A percentile compares a stretch with the other conserved stretches of the same genome.
Evolutionary conservation across 2,329 filamentous ascomycete genomes (phyloP).

Genomic region (Nemania abortiva): DNA sequence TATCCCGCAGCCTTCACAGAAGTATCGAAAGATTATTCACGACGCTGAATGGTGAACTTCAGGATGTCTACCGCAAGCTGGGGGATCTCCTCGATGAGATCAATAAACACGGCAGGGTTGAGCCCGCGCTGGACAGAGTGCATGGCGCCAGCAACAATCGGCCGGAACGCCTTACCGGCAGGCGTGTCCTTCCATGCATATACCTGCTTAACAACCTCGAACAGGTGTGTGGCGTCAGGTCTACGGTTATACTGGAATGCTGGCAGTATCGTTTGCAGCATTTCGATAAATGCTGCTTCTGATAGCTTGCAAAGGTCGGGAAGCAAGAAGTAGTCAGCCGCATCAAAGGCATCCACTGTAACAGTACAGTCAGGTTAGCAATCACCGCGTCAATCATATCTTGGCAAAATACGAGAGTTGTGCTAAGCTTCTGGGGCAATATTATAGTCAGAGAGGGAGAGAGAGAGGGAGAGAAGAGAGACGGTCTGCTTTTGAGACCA

Average conservation of each 20-base stretch:
- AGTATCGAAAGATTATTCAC: neutral
- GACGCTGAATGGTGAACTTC: neutral
- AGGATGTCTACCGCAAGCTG: neutral
- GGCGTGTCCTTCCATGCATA: neutral
- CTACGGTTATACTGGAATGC: neutral
- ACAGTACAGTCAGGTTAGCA: neutral
- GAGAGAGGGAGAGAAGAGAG: too few relatives aligned
- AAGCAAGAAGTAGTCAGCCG: constrained; percentile 5
- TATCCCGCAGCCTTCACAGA: neutral
- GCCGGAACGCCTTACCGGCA: neutral
- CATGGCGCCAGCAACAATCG: neutral
- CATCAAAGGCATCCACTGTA: constrained; percentile 1
- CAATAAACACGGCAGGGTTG: neutral
- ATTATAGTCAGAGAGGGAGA: too few relatives aligned
- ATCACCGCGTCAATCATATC: too few relatives aligned
- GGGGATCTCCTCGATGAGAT: neutral
- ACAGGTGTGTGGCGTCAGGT: neutral
- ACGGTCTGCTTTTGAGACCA: neutral
- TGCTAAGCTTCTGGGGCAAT: too few relatives aligned
- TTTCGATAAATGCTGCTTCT: neutral
- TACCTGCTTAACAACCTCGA: neutral
- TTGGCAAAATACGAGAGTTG: too few relatives aligned
- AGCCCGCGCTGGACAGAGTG: neutral
- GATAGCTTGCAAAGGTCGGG: neutral
- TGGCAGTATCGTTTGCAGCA: too few relatives aligned